These are phyloP conservation scores for Adansonia grandidieri DNA, from an alignment of 441 rosid species.

Conservation along the genomic window DNA sequence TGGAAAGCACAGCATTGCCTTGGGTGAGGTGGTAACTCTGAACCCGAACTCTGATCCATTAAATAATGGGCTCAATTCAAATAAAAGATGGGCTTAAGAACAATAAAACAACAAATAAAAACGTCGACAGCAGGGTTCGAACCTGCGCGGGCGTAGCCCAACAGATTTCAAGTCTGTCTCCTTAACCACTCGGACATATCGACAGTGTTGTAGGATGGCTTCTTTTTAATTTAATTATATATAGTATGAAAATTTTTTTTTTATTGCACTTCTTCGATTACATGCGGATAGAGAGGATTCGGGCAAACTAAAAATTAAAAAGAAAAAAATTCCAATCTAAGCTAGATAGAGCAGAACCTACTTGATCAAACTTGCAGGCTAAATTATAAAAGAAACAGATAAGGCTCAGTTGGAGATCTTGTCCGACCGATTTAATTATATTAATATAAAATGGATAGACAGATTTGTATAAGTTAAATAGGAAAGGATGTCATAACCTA, in stretches of 20 bases:
- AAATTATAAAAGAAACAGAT: not conserved
- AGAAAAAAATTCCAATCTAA: not conserved
- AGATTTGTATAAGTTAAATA: not conserved
- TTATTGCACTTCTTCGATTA: not conserved
- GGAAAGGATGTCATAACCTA: not conserved
- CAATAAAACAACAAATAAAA: not conserved
- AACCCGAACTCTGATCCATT: not conserved
- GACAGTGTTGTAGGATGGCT: conserved; percentile 36
- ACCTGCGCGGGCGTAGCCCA: conserved; percentile 99
- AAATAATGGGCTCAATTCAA: not conserved
- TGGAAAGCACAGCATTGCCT: too few relatives aligned
- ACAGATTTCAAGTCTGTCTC: conserved; percentile 99
- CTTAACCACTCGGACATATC: conserved; percentile 99
- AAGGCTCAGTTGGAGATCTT: not conserved
- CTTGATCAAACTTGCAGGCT: not conserved
- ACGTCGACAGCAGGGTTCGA: conserved; percentile 94
- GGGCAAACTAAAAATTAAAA: not conserved
- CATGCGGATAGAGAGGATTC: not conserved
- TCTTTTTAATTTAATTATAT: too few relatives aligned
- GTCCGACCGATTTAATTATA: not conserved
- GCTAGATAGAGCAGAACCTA: not conserved
- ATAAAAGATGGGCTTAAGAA: not conserved
- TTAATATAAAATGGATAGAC: not conserved
- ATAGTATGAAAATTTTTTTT: too few relatives aligned
- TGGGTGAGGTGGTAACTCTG: too few relatives aligned